Conservation (phyloP, 768 basidiomycete species). For the Lactifluus subvellereus region DNA sequence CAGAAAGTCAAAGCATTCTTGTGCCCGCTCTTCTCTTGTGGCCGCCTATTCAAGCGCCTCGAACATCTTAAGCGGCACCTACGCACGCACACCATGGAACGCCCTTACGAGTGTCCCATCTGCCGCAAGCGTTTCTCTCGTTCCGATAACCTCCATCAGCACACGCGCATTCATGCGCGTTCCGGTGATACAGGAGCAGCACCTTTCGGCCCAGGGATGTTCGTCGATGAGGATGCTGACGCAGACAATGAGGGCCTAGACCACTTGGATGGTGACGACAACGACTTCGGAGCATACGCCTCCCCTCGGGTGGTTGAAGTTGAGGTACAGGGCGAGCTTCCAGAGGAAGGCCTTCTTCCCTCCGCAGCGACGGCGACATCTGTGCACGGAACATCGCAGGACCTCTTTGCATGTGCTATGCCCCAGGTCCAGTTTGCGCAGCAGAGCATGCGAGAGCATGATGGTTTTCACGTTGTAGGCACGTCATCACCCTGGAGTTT, state of each 20-base stretch:
- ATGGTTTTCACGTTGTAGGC: constrained; percentile 7
- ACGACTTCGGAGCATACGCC: constrained; percentile 19
- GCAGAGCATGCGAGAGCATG: constrained; percentile 15
- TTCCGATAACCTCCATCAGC: constrained; percentile 85
- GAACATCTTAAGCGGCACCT: constrained; percentile 88
- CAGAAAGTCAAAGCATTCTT: constrained; percentile 54
- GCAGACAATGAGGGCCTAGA: constrained; percentile 34
- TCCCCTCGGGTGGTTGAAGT: constrained; percentile 28
- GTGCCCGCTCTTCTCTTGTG: constrained; percentile 81
- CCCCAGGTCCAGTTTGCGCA: constrained; percentile 19
- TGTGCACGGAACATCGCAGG: background rate
- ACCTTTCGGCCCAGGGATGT: constrained; percentile 2
- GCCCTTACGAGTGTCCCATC: constrained; percentile 67
- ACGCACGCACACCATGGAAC: constrained; percentile 84
- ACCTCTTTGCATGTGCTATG: constrained; percentile 8
- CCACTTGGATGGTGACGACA: constrained; percentile 32
- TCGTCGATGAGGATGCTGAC: constrained; percentile 28
- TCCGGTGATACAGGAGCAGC: constrained; percentile 30
- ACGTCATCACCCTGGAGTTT: constrained; percentile 19
- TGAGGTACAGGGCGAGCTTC: constrained; percentile 22
- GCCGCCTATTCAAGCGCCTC: constrained; percentile 83
- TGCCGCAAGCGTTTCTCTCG: constrained; percentile 83
- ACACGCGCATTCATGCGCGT: constrained; percentile 71
- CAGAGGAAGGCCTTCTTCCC: constrained; percentile 21
- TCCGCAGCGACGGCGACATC: constrained; percentile 1